Evolutionary conservation across 371 early-diverging fungal genomes (phyloP), one percentile per base, ranked within the genome.

Genomic region (Zopfochytrium polystomum): DNA sequence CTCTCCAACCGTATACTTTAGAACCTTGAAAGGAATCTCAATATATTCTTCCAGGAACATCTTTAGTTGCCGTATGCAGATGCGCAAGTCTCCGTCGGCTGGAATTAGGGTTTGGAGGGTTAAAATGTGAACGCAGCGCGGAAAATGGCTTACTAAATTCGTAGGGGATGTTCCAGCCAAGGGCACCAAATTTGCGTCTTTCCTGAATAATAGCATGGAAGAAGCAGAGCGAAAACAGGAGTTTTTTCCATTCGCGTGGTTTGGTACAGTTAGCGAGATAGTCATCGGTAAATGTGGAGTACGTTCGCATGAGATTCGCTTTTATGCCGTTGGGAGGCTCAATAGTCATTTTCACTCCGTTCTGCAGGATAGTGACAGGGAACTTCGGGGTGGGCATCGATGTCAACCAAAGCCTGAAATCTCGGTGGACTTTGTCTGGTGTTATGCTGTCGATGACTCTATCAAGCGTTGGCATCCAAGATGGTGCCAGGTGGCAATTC

Each of bases 91-190:
- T 3, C 82, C 82, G 38, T 80, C 78, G 6, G 61, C 38, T 52
- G 49, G 35, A 56, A 22, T 46, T 11, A 23, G 25, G 23, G 38
- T 7, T 38, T 38, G 18, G 38, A 7, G 18, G 18, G 18, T 18
- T 18, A 38, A 18, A 38, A 7, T 7, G 38, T 38, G 18, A 38
- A 38, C 38, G 7, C 7, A 18, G 38, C 38, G 18, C 18, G 7
- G 38, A 38, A 11, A 18, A 20, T 7, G 22, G 54, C 54, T 55
- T 63, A 55, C 63, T 65, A 51, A 75, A 79, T 66, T 73, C 82
- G 66, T 81, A 82, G 5, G 81, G 81, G 52, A 83, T 82, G 57
- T 83, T 83, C 80, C 79, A 83, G 9, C 83, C 83, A 4, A 83
- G 70, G 7, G 82, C 54, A 22, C 83, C 83, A 50, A 82, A 83